Conservation (phyloP, 2,329 filamentous ascomycete species). For the Clarireedia monteithiana region DNA sequence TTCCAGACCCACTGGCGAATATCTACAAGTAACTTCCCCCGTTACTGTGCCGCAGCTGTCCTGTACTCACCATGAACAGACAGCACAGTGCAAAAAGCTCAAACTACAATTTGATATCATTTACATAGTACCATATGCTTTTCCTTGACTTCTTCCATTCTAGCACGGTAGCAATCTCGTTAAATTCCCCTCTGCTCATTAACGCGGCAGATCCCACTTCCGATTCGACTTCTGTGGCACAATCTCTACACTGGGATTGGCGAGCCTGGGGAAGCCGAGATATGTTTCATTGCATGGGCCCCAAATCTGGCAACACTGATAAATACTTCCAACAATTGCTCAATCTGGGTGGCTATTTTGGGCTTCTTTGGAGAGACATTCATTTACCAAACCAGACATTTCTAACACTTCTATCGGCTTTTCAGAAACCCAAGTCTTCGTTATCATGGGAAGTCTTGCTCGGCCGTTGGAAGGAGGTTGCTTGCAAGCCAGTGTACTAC, state of each 20-base stretch:
- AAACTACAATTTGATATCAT: no score
- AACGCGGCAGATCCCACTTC: background rate
- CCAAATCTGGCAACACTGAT: background rate
- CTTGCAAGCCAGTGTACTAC: constrained; percentile 1
- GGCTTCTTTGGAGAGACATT: background rate
- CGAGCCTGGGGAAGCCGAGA: background rate
- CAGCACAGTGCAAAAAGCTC: no score
- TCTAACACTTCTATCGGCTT: background rate
- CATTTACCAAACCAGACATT: background rate
- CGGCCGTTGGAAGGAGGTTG: background rate
- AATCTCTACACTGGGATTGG: background rate
- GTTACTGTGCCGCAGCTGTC: no score
- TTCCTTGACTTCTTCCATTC: no score
- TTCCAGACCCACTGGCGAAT: background rate
- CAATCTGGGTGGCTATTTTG: background rate
- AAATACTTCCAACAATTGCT: background rate
- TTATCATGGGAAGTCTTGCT: background rate
- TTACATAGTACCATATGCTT: no score
- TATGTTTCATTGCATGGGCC: constrained; percentile 3
- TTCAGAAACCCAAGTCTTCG: background rate
- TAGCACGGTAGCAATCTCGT: no score
- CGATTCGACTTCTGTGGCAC: background rate
- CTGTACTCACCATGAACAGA: no score
- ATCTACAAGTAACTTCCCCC: no score
- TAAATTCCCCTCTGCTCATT: no score